Evolutionary conservation across 495 filamentous ascomycete genomes (phyloP).

Genomic region (Trichoderma virens): DNA sequence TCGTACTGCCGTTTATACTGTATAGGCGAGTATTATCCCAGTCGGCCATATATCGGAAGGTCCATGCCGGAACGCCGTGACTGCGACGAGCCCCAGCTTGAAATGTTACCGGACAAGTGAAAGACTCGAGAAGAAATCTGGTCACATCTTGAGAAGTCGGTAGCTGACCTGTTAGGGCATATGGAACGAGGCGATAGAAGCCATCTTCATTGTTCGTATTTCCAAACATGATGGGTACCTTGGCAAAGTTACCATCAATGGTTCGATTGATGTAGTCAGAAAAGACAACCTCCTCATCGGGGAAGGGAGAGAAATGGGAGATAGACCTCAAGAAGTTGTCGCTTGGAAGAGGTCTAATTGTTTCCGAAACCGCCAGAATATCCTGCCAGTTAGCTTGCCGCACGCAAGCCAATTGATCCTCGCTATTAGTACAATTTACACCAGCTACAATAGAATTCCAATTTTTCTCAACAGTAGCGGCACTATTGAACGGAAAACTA

Average conservation of each 20-base stretch:
- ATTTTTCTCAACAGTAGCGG: constrained; percentile 7
- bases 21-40: constrained; percentile 38
- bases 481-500: constrained; percentile 16
- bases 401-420: not conserved
- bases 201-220: constrained; percentile 41
- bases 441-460: constrained; percentile 8
- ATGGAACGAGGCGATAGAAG: constrained; percentile 20
- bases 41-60: constrained; percentile 37
- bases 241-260: constrained; percentile 10
- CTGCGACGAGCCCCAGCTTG: constrained; percentile 21
- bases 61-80: constrained; percentile 30
- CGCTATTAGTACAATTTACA: not conserved
- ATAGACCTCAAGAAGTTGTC: constrained; percentile 11
- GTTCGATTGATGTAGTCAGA: constrained; percentile 27
- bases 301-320: constrained; percentile 39
- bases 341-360: constrained; percentile 21
- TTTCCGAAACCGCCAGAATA: constrained; percentile 18
- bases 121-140: constrained; percentile 30
- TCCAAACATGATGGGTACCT: constrained; percentile 35
- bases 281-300: constrained; percentile 40
- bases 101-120: constrained; percentile 32
- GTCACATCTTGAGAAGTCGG: constrained; percentile 17
- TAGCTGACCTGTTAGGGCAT: constrained; percentile 14
- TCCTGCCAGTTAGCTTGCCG: not conserved
- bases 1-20: constrained; percentile 15